Evolutionary conservation across 768 basidiomycete genomes (phyloP), one percentile per base, ranked within the genome.

Genomic region (Multifurca ochricompacta): DNA sequence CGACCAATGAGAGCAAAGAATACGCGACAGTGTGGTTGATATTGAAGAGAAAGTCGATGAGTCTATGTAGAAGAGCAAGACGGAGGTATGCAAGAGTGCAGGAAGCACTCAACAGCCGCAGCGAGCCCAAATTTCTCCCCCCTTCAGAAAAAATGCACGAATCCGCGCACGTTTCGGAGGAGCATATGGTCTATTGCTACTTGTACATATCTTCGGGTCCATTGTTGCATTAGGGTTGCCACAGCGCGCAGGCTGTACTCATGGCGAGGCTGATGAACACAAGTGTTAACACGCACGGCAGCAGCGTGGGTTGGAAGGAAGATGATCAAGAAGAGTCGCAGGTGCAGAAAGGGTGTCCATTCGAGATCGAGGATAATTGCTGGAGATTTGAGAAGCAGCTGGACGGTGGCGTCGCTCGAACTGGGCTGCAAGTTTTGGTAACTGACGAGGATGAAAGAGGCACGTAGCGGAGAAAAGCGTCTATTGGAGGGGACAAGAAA

Each of bases 91-190:
- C 10, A 51, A 16, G 31, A 51, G 21, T 16, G 9, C 23, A 3
- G 41, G 41, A 23, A 78, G 73, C 16, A 66, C 55, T 32, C 69
- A 5, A 76, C 71, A 5, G 77, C 61, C 2, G 67, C 62, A 8
- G 67, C 60, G 64, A 78, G 69, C 6, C 64, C 62, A 54, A 74
- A 78, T 37, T 59, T 63, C 16, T 68, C 64, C 25, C 77, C 59
- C 73, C 73, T 27, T 68, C 64, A 52, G 69, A 9, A 74, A 68
- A 27, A 23, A 51, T 31, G 40, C 50, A 21, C 39, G 40, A 21
- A 51, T 41, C 10, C 27, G 48, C 6, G 48, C 48, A 14, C 37
- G 36, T 2, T 28, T 28, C 13, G 31, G n/a, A 19, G 28, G 48
- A 0, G 27, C 10, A 13, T 40, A 37, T 11, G 21, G 40, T n/a